Evolutionary conservation across 2,329 filamentous ascomycete genomes (phyloP).

Genomic region (Helotiales sp.): DNA sequence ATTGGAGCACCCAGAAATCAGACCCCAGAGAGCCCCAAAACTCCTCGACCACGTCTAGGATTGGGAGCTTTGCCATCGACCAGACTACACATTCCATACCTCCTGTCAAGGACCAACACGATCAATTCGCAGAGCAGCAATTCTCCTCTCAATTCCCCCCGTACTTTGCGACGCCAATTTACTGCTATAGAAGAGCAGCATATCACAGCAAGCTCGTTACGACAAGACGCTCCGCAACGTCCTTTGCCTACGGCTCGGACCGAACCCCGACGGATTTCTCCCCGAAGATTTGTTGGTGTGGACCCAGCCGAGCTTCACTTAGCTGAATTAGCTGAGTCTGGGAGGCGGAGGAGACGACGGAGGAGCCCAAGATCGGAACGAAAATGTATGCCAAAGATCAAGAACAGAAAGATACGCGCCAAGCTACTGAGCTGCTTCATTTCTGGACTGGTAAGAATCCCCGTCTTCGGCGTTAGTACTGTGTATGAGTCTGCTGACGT

Average conservation of each 20-base stretch:
- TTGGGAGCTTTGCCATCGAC: conserved; percentile 43
- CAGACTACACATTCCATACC: conserved; percentile 43
- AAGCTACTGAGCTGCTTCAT: conserved; percentile 63
- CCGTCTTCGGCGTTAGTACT: not conserved
- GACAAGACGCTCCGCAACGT: conserved; percentile 10
- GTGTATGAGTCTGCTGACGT: conserved; percentile 11
- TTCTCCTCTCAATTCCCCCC: conserved; percentile 21
- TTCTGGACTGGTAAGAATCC: conserved; percentile 49
- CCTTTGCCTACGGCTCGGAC: conserved; percentile 18
- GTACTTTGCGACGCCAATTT: conserved; percentile 18
- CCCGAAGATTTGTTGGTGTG: conserved; percentile 39
- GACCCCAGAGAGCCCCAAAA: conserved; percentile 45
- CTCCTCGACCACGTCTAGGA: conserved; percentile 42
- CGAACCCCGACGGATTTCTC: conserved; percentile 18
- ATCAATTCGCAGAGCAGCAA: conserved; percentile 37
- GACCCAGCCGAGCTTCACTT: conserved; percentile 52
- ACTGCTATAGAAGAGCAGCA: conserved; percentile 21
- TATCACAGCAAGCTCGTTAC: conserved; percentile 13
- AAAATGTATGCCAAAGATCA: conserved; percentile 50
- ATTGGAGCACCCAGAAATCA: conserved; percentile 21
- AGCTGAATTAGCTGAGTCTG: conserved; percentile 44
- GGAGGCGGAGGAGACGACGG: conserved; percentile 39
- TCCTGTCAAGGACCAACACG: conserved; percentile 42
- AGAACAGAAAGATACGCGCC: conserved; percentile 52
- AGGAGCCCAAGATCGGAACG: conserved; percentile 30